Percentiles rank a stretch among this genome's conserved stretches.
These are phyloP conservation scores for Narthecium ossifragum DNA, from an alignment of 106 monocot genomes.

Conservation along the genomic window DNA sequence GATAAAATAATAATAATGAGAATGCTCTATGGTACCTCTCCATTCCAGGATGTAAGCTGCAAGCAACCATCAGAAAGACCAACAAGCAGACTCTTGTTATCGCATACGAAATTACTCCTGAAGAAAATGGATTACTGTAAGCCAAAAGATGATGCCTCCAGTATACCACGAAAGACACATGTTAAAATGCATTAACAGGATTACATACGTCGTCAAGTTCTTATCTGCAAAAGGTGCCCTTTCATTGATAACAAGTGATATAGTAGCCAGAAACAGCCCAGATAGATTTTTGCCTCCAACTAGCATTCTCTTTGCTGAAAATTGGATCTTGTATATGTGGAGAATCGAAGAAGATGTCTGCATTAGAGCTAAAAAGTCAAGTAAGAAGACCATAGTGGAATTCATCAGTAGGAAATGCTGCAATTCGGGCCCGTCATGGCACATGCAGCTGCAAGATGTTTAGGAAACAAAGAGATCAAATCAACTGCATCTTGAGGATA, in stretches of 20 bases:
- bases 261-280: constrained; percentile 65
- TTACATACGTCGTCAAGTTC: constrained; percentile 51
- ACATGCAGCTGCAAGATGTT: too few species aligned
- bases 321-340: constrained; percentile 75
- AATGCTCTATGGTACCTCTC: constrained; percentile 52
- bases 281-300: constrained; percentile 66
- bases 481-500: background rate
- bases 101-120: constrained; percentile 97
- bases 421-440: too few species aligned
- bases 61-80: constrained; percentile 79
- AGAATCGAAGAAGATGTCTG: constrained; percentile 77
- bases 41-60: constrained; percentile 78
- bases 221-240: constrained; percentile 61
- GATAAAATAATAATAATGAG: constrained; percentile 6
- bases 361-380: constrained; percentile 14
- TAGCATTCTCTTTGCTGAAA: constrained; percentile 63
- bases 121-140: constrained; percentile 8
- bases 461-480: background rate
- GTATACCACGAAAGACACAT: background rate
- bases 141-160: background rate
- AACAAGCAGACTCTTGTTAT: constrained; percentile 72
- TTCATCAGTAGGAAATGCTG: too few species aligned
- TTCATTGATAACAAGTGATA: constrained; percentile 69
- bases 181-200: background rate
- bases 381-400: background rate